phyloP scores from a whole-genome alignment of 1,284 basidiomycete genomes.

The Tilletia caries region DNA sequence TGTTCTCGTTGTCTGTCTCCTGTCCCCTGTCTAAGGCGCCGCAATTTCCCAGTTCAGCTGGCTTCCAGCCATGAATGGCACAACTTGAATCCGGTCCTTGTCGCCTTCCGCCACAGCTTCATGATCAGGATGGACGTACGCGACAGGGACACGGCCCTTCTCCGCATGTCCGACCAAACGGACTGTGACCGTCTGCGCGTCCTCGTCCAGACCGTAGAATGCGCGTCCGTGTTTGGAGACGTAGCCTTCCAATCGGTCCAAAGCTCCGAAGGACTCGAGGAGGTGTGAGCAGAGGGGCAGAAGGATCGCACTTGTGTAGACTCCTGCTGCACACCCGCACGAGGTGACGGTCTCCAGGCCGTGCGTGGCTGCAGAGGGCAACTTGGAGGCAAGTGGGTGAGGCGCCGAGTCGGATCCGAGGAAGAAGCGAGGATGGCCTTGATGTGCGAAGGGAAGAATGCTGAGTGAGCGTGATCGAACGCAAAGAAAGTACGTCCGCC shows the following conservation, averaged over 20 bases:
- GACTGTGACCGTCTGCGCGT: conserved; percentile 28
- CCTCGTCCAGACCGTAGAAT: conserved; percentile 39
- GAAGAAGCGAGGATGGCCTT: conserved; percentile 93
- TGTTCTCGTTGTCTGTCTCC: too few relatives aligned
- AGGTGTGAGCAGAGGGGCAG: conserved; percentile 51
- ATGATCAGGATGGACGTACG: conserved; percentile 39
- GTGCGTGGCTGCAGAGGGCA: conserved; percentile 57
- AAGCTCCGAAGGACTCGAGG: conserved; percentile 49
- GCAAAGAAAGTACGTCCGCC: too few relatives aligned
- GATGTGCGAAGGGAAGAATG: conserved; percentile 4
- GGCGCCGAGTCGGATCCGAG: conserved; percentile 96
- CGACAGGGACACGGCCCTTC: conserved; percentile 33
- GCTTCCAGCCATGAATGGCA: conserved; percentile 90
- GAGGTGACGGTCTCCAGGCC: conserved; percentile 24
- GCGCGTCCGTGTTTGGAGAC: conserved; percentile 44
- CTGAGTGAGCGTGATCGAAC: too few relatives aligned
- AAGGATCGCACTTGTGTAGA: conserved; percentile 51
- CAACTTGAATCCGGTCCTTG: conserved; percentile 59
- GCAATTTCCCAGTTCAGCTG: conserved; percentile 76
- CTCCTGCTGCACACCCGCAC: conserved; percentile 50
- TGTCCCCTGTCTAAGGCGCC: neutral
- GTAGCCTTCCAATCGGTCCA: conserved; percentile 45
- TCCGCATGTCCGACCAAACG: conserved; percentile 16
- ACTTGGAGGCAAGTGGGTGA: conserved; percentile 77
- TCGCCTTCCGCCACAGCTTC: conserved; percentile 27